Evolutionary conservation across 2,329 filamentous ascomycete species (phyloP).

Genomic region (Scedosporium minutisporum): DNA sequence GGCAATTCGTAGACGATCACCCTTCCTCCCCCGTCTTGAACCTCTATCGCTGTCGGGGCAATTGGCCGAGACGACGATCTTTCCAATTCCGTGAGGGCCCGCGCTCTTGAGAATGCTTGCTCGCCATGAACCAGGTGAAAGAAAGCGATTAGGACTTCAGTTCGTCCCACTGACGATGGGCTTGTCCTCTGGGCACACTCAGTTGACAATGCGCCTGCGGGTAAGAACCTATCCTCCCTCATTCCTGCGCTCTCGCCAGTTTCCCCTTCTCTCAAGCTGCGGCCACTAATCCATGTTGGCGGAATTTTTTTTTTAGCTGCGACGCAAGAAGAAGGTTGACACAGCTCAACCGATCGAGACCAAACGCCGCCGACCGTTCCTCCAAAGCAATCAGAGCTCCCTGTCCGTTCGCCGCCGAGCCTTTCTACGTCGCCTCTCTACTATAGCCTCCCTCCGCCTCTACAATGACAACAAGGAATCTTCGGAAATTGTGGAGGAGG

Average conservation of each 20-base stretch:
- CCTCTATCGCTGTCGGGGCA: too few species aligned
- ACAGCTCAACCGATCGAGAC: neutral
- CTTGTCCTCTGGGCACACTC: neutral
- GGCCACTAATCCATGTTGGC: neutral
- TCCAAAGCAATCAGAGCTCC: neutral
- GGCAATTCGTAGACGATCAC: too few species aligned
- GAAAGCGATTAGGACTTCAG: neutral
- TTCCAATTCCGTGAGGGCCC: too few species aligned
- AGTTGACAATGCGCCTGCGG: neutral
- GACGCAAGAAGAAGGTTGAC: neutral
- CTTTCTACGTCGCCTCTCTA: slow-evolving; percentile 5
- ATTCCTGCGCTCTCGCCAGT: neutral
- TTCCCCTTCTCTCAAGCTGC: neutral
- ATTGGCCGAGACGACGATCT: too few species aligned
- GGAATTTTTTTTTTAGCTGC: neutral
- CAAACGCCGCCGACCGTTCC: neutral
- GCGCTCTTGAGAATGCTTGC: too few species aligned
- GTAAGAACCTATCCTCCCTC: neutral
- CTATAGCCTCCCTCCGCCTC: slow-evolving; percentile 5
- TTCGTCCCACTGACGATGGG: neutral
- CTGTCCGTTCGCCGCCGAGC: neutral
- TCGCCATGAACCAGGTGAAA: neutral
- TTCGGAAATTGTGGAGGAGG: neutral
- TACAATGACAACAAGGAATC: neutral
- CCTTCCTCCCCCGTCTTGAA: too few species aligned